A percentile compares a stretch with the other conserved stretches of the same genome.
These are phyloP conservation scores for Ballota nigra DNA, from an alignment of 257 asterid species.

Conservation along the genomic window DNA sequence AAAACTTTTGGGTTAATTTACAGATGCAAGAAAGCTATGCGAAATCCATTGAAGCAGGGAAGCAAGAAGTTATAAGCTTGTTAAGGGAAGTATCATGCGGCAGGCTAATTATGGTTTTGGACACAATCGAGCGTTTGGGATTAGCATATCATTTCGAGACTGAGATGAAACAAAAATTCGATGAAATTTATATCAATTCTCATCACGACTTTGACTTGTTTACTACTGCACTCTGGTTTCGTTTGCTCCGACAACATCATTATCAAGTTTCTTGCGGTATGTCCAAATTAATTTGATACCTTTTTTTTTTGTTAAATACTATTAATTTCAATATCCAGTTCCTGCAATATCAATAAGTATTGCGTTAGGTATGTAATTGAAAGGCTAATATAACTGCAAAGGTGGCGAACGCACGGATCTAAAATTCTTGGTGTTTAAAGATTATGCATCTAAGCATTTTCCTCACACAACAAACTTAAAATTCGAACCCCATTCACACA, in stretches of 20 bases:
- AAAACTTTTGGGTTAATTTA: no score
- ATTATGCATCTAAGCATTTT: no score
- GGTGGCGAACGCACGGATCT: no score
- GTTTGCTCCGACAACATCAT: conserved; percentile 27
- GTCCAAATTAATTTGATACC: no score
- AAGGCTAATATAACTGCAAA: no score
- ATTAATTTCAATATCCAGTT: no score
- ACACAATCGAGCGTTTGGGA: conserved; percentile 20
- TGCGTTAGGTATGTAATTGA: no score
- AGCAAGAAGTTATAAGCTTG: background rate
- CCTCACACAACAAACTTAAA: background rate
- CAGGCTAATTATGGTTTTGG: background rate
- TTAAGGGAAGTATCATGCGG: background rate
- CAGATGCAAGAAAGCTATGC: background rate
- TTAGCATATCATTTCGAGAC: conserved; percentile 21
- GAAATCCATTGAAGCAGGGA: background rate
- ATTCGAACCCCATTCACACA: background rate
- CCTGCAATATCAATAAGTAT: no score
- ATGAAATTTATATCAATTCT: background rate
- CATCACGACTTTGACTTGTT: background rate
- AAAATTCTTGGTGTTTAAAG: no score
- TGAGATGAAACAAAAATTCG: conserved; percentile 21
- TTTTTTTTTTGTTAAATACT: no score
- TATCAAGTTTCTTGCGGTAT: conserved; percentile 20
- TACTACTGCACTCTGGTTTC: conserved; percentile 23